A percentile compares a stretch with the other conserved stretches of the same genome.
Evolutionary conservation across 345 rosid genomes (phyloP).

Genomic region (Gossypium sturtianum): DNA sequence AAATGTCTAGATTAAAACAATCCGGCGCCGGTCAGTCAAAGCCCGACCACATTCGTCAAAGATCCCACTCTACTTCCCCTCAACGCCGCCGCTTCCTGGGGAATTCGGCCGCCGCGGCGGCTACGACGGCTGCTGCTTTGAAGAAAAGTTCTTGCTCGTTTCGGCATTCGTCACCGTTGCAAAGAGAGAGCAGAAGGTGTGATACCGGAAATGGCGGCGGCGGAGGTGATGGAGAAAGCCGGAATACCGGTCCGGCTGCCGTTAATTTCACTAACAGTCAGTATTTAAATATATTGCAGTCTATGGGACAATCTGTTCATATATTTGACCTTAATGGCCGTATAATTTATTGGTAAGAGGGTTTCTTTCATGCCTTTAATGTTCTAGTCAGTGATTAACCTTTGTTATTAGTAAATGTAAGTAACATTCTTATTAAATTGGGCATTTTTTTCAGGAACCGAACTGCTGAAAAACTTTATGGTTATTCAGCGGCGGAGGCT

Average conservation of each 20-base stretch:
- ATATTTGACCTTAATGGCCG: slow-evolving; percentile 57
- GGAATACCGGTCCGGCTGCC: slow-evolving; percentile 44
- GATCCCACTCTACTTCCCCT: slow-evolving; percentile 87
- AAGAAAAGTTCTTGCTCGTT: slow-evolving; percentile 56
- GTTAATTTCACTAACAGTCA: slow-evolving; percentile 63
- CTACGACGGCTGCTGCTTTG: slow-evolving; percentile 25
- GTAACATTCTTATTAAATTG: neutral
- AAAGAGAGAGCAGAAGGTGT: slow-evolving; percentile 55
- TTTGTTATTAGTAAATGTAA: neutral
- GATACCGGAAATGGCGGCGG: slow-evolving; percentile 23
- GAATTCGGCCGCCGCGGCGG: slow-evolving; percentile 7
- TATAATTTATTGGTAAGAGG: slow-evolving; percentile 72
- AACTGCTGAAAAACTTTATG: slow-evolving; percentile 77
- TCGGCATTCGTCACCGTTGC: slow-evolving; percentile 83
- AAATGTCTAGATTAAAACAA: slow-evolving; percentile 71
- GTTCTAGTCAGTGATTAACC: neutral
- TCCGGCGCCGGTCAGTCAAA: slow-evolving; percentile 31
- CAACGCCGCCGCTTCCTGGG: slow-evolving; percentile 36
- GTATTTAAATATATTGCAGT: slow-evolving; percentile 82
- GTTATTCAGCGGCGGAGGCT: slow-evolving; percentile 79
- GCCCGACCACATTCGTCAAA: slow-evolving; percentile 29
- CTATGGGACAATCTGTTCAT: slow-evolving; percentile 91
- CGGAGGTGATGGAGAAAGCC: slow-evolving; percentile 10
- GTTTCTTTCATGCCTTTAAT: neutral
- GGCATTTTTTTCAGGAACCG: slow-evolving; percentile 57